A percentile compares a stretch with the other conserved stretches of the same genome.
phyloP scores from a whole-genome alignment of 257 asterid species.

The Avicennia marina region DNA sequence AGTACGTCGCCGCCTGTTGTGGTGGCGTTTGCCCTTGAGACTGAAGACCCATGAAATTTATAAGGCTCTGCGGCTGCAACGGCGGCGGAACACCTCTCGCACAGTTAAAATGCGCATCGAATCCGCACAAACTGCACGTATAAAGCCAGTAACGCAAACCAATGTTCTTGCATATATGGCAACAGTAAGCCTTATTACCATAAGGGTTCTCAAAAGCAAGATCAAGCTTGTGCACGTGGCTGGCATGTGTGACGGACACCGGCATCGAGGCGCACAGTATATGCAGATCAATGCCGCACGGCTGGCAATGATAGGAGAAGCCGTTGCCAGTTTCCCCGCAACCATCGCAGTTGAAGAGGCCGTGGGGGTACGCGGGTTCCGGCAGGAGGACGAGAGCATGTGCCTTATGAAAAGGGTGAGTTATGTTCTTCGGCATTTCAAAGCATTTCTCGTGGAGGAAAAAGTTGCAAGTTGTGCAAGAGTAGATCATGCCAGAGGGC shows the following conservation, averaged over 20 bases:
- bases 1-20: conserved; percentile 6
- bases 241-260: conserved; percentile 8
- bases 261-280: conserved; percentile 47
- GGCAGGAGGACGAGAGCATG: conserved; percentile 38
- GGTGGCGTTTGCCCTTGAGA: conserved; percentile 6
- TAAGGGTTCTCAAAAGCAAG: conserved; percentile 43
- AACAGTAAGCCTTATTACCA: conserved; percentile 22
- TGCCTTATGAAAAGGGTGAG: conserved; percentile 45
- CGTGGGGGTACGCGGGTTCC: conserved; percentile 34
- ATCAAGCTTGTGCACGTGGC: conserved; percentile 39
- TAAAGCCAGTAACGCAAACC: conserved; percentile 54
- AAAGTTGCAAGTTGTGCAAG: conserved; percentile 42
- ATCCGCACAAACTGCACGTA: conserved; percentile 42
- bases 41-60: conserved; percentile 10
- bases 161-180: conserved; percentile 37
- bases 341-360: conserved; percentile 42
- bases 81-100: conserved; percentile 15
- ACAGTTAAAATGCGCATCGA: conserved; percentile 58
- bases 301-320: conserved; percentile 52
- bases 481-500: conserved; percentile 32
- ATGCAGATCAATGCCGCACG: conserved; percentile 48
- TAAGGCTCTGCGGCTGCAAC: not conserved
- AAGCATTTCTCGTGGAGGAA: conserved; percentile 51
- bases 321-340: conserved; percentile 32
- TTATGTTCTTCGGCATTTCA: conserved; percentile 44